These are phyloP conservation scores for Sugiyamaella boreocaroliniensis DNA, from an alignment of 805 yeast genomes.

Conservation along the genomic window DNA sequence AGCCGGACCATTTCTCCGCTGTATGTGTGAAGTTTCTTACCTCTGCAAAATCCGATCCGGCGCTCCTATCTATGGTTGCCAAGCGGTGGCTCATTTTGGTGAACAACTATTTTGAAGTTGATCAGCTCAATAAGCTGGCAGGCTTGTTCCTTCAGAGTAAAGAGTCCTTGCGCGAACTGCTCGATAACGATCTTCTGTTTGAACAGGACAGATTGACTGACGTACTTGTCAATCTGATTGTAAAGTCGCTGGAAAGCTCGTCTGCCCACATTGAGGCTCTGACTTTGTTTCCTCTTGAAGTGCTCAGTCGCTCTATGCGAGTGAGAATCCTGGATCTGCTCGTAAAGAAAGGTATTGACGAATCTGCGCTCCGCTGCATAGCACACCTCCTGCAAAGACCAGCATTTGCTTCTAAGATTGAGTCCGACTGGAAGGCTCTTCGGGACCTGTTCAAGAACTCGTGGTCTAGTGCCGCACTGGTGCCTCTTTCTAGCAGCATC, in stretches of 20 bases:
- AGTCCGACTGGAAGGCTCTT: background rate
- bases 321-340: background rate
- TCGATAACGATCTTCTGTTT: slow-evolving; percentile 7
- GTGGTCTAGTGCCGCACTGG: background rate
- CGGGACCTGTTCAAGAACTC: background rate
- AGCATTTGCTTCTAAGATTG: background rate
- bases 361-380: background rate
- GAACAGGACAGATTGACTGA: slow-evolving; percentile 11
- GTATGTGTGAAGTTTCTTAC: slow-evolving; percentile 1
- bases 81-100: slow-evolving; percentile 15
- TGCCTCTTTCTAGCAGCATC: background rate
- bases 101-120: slow-evolving; percentile 4
- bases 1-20: slow-evolving; percentile 1
- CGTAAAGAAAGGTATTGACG: background rate
- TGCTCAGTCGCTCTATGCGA: slow-evolving; percentile 3
- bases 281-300: slow-evolving; percentile 7
- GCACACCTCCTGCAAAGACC: background rate
- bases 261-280: background rate
- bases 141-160: slow-evolving; percentile 4
- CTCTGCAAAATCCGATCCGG: background rate
- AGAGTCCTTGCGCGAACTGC: background rate
- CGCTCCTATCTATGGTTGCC: slow-evolving; percentile 1
- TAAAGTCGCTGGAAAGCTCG: background rate
- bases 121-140: slow-evolving; percentile 1
- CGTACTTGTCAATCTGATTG: slow-evolving; percentile 1